Evolutionary conservation across 352 stramenopile genomes (phyloP).

Genomic region (Peronospora tabacina): DNA sequence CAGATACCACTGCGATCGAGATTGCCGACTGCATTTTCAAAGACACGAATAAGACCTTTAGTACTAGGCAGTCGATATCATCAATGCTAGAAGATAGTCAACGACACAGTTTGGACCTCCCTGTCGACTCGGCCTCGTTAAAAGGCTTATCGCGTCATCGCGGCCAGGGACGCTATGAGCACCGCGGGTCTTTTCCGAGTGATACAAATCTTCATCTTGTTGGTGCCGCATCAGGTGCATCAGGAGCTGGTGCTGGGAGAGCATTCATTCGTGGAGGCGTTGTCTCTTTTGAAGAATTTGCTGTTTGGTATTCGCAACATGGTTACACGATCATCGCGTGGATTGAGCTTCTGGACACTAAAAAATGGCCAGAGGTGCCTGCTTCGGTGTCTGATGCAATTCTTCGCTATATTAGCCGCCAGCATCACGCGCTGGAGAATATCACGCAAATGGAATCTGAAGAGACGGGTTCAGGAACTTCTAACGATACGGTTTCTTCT

Average conservation of each 20-base stretch:
- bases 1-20: conserved; percentile 70
- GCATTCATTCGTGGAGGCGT: conserved; percentile 67
- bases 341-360: conserved; percentile 77
- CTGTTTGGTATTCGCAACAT: conserved; percentile 75
- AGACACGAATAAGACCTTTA: conserved; percentile 76
- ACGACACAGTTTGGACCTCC: conserved; percentile 54
- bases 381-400: conserved; percentile 59
- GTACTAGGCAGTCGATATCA: conserved; percentile 29
- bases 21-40: conserved; percentile 81
- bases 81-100: conserved; percentile 23
- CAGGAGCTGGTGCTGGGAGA: conserved; percentile 52
- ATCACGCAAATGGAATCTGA: conserved; percentile 31
- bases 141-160: conserved; percentile 24
- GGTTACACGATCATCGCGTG: conserved; percentile 81
- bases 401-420: conserved; percentile 62
- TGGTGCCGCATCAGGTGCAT: conserved; percentile 42
- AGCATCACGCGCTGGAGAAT: conserved; percentile 52
- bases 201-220: conserved; percentile 47
- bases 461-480: conserved; percentile 45
- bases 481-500: conserved; percentile 59
- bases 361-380: conserved; percentile 76
- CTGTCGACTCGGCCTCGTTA: conserved; percentile 33
- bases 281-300: conserved; percentile 82
- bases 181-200: conserved; percentile 61
- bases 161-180: conserved; percentile 45